Base-by-base conservation (phyloP, 2,329 filamentous ascomycete species). In the Diaporthe sp. region DNA sequence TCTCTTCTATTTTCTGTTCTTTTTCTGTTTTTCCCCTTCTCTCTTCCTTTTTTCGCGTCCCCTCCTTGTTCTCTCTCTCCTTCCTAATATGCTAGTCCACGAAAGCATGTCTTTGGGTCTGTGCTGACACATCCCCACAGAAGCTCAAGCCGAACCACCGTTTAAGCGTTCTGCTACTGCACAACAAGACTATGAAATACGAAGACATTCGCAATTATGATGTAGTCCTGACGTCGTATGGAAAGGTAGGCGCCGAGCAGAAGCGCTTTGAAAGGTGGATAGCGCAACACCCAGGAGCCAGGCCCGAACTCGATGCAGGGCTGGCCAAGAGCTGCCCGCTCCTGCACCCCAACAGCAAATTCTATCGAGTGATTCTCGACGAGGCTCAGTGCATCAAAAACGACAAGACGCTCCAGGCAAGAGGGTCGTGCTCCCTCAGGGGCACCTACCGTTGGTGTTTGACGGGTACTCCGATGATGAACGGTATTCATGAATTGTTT, bases 391-490 rank as follows among this genome's bases (percentile, higher is more conserved):
- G 89, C 80, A 94, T 96, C 86, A 96, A 96, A 85, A 96, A 96
- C 80, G 89, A 89, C 74, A 87, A 85, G 55, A 93, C 93, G 0
- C 89, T 91, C 77, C 85, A 88, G 7, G 89, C 93, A 1, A 87
- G 88, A 77, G 94, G 91, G 6, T 90, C 90, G 42, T 90, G 87
- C 78, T 82, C 84, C 15, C 83, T 97, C 22, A 84, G 89, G 76
- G 86, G 93, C 19, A 86, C 85, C 49, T 90, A 94, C 80, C 89
- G 94, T 65, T 92, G 94, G 86, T 95, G 93, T 80, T 89, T 96
- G 82, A 95, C 93, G 4, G 94, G 94, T 37, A 97, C 94, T 0
- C 94, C 94, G 0, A 95, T 96, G 93, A 97, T 97, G 93, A 98
- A 98, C 79, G 91, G 89, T 17, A 91, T 96, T 3, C 87, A 90